These are phyloP conservation scores for Coemansia sp. DNA, from an alignment of 192 early-diverging fungal species.

Conservation along the genomic window DNA sequence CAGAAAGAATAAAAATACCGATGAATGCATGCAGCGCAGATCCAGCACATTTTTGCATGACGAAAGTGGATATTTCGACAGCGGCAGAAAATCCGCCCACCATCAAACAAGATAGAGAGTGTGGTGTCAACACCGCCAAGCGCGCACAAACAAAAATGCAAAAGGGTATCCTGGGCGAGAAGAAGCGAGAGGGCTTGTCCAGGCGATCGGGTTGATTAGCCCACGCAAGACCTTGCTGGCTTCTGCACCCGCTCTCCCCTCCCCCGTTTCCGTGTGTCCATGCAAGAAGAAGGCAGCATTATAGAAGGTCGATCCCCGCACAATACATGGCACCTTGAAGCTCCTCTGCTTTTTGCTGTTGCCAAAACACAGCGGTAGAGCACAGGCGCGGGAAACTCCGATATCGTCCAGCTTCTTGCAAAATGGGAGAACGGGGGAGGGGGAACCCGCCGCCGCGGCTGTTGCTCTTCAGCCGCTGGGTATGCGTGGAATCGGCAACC, in stretches of 20 bases:
- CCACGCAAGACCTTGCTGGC: neutral
- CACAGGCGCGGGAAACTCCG: too few species aligned
- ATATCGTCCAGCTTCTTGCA: too few species aligned
- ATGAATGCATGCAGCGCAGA: slow-evolving; percentile 9
- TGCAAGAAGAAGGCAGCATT: neutral
- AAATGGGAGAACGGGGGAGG: too few species aligned
- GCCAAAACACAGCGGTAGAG: neutral
- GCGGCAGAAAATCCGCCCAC: neutral
- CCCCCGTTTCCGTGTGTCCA: neutral
- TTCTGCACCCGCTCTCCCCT: neutral
- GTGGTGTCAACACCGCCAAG: too few species aligned
- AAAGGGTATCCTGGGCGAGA: too few species aligned
- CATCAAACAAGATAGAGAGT: too few species aligned
- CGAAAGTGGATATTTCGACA: slow-evolving; percentile 5
- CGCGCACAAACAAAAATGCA: too few species aligned
- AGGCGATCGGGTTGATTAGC: slow-evolving; percentile 1
- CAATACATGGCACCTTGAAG: neutral
- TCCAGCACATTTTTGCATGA: slow-evolving; percentile 3
- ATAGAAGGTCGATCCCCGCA: neutral
- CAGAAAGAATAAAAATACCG: neutral
- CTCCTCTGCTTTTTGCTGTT: neutral
- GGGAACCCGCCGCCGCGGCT: neutral
- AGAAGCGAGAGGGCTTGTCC: neutral
- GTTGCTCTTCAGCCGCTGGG: neutral
- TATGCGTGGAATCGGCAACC: neutral